phyloP scores from a whole-genome alignment of 257 asterid genomes.

The Cinchona pubescens region DNA sequence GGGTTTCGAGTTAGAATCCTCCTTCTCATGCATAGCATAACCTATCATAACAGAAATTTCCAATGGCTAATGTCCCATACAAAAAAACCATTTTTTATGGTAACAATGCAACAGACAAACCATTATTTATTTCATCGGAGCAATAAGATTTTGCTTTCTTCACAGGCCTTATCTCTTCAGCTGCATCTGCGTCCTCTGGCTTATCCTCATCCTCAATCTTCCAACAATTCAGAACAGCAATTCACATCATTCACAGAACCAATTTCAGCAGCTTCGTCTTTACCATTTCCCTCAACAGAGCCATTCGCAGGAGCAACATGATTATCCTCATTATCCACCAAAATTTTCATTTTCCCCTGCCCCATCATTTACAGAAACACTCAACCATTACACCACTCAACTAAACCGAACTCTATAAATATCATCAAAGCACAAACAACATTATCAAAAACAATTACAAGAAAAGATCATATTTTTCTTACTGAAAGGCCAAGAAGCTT shows the following conservation, averaged over 20 bases:
- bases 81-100: conserved; percentile 8
- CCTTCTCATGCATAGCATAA: conserved; percentile 28
- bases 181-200: conserved; percentile 29
- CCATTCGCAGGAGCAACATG: conserved; percentile 33
- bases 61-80: conserved; percentile 2
- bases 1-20: conserved; percentile 26
- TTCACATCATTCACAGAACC: conserved; percentile 26
- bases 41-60: conserved; percentile 35
- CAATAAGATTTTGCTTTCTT: conserved; percentile 67
- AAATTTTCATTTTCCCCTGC: conserved; percentile 41
- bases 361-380: conserved; percentile 28
- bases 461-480: conserved; percentile 2
- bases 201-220: conserved; percentile 37
- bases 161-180: conserved; percentile 54
- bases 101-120: conserved; percentile 31
- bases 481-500: conserved; percentile 76
- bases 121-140: conserved; percentile 34
- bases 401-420: too few species aligned
- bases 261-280: conserved; percentile 22
- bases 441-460: neutral
- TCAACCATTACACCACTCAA: conserved; percentile 5
- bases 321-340: conserved; percentile 36
- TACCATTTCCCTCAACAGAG: conserved; percentile 37
- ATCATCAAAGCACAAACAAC: neutral
- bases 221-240: conserved; percentile 31